Percentiles rank a stretch among this genome's conserved stretches.
Evolutionary conservation across 2,329 filamentous ascomycete genomes (phyloP).

Genomic region (Sarocladium strictum): DNA sequence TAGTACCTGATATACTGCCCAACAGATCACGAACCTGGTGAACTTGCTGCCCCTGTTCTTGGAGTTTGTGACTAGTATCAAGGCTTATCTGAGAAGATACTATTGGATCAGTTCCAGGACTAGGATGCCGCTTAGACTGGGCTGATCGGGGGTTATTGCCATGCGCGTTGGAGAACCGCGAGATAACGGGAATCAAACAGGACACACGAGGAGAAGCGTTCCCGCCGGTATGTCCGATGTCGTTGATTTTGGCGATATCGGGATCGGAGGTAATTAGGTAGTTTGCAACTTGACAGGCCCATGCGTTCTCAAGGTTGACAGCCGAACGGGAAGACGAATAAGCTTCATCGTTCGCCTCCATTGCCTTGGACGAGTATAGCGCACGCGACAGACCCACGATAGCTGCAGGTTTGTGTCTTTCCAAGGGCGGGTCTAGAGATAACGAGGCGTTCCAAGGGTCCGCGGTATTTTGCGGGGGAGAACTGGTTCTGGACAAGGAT

Average conservation of each 20-base stretch:
- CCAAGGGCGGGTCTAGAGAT: neutral
- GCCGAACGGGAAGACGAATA: neutral
- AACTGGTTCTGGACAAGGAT: neutral
- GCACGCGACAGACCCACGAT: constrained; percentile 4
- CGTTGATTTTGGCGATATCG: neutral
- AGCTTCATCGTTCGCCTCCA: neutral
- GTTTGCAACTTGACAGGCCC: too few relatives aligned
- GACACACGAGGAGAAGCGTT: neutral
- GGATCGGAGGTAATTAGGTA: too few relatives aligned
- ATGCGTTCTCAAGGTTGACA: neutral
- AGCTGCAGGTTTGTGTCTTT: neutral
- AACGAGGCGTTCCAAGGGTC: neutral
- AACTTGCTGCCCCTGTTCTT: neutral
- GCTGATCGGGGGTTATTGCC: neutral
- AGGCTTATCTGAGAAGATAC: neutral
- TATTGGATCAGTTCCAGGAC: neutral
- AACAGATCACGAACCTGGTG: neutral
- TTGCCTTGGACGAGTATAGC: neutral
- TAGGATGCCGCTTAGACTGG: neutral
- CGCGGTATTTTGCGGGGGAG: neutral
- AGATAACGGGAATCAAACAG: neutral
- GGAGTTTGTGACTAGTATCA: neutral
- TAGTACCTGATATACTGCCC: neutral
- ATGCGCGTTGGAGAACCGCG: neutral
- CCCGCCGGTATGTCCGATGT: neutral